phyloP scores from a whole-genome alignment of 495 filamentous ascomycete genomes.

The Aspergillus wentii region DNA sequence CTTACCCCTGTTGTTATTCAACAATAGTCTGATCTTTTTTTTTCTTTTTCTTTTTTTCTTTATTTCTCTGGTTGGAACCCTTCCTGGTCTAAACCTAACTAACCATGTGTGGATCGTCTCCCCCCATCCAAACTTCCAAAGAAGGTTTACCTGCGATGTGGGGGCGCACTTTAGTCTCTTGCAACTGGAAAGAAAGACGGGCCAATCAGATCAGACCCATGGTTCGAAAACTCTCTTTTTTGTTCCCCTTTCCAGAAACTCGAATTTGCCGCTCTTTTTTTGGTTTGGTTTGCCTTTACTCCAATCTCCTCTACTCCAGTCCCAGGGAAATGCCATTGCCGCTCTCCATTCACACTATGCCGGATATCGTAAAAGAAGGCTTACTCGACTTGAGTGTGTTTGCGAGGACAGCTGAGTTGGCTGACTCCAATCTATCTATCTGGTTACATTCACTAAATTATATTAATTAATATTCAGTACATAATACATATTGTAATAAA shows the following conservation, averaged over 20 bases:
- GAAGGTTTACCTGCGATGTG: too few species aligned
- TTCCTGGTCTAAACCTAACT: neutral
- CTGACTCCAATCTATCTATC: neutral
- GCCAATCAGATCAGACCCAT: neutral
- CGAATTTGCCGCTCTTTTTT: neutral
- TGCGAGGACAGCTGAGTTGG: too few species aligned
- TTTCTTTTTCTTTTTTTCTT: neutral
- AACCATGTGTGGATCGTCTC: neutral
- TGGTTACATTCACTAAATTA: neutral
- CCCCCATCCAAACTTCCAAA: too few species aligned
- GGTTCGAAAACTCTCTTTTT: neutral
- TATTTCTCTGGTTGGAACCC: neutral
- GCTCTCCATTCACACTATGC: conserved; percentile 5
- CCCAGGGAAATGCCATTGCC: too few species aligned
- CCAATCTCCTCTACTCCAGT: too few species aligned
- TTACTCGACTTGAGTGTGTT: too few species aligned
- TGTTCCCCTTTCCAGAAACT: neutral
- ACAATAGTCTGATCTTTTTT: neutral
- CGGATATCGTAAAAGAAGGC: conserved; percentile 14
- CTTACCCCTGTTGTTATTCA: too few species aligned
- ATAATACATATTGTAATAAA: neutral
- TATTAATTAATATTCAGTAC: neutral
- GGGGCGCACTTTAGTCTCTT: too few species aligned
- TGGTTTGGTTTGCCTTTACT: neutral
- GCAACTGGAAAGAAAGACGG: too few species aligned